Base-by-base conservation (phyloP, 2,329 filamentous ascomycete genomes). In the Botryotinia convoluta region DNA sequence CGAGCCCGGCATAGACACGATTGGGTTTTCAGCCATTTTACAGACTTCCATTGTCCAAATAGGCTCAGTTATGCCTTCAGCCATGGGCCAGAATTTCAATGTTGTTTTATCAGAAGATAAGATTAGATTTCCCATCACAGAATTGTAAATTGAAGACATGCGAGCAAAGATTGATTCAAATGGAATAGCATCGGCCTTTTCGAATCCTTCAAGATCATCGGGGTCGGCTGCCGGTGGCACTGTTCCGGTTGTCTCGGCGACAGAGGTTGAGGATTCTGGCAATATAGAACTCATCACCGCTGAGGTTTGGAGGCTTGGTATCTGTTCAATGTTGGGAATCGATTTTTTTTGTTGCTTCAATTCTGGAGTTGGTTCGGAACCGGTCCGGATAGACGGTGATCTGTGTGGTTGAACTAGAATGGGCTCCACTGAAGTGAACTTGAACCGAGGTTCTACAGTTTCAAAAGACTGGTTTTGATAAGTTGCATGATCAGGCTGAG, bases 1-100 rank as follows among this genome's bases (percentile, higher is more conserved):
- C 10, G 79, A 80, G 6, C 79, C 79, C 54, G 71, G 70, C 26
- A 75, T 72, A 7, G 79, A 81, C 4, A 75, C 74, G 7, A 77
- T 78, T 22, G 79, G 79, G 37, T 79, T 76, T 14, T 77, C 72
- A 10, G 73, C 63, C 45, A 80, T 74, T 35, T 76, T 62, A 10
- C 62, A 72, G 8, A 81, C 70, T 54, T 73, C 73, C 39, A 78
- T 64, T 29, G 65, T 71, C 29, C 78, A 54, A 6, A 75, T 61
- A 14, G 79, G 74, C 32, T 65, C 20, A n/a, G 73, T 69, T 1
- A 69, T 65, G 29, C 59, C 9, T 63, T 78, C 75, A 22, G 59
- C 57, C 14, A 76, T 18, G 14, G 72, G 68, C 62, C 75, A 75
- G 62, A 80, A 79, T 26, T 78, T 74, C 18, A 80, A 62, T 10